Conservation (phyloP, 2,329 filamentous ascomycete species). For the Botrytis galanthina region DNA sequence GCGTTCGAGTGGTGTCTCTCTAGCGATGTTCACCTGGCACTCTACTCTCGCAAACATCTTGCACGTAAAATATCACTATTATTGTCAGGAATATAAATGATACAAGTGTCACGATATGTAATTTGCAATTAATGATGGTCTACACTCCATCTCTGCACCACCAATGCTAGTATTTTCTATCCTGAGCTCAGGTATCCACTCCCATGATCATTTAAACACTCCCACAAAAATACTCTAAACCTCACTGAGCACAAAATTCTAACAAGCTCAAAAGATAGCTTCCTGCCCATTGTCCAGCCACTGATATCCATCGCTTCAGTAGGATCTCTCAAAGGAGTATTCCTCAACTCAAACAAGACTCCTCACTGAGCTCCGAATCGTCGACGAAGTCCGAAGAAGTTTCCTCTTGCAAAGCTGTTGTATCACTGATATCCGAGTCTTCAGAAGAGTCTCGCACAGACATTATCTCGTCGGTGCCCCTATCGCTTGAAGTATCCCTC, state of each 20-base stretch:
- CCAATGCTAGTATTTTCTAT: background rate
- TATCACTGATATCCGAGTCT: background rate
- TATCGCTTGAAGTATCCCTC: background rate
- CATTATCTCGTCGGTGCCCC: background rate
- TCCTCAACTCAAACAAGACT: background rate
- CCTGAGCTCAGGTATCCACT: background rate
- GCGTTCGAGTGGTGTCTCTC: rapidly evolving
- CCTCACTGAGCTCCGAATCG: background rate
- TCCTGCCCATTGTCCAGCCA: background rate
- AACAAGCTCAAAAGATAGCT: background rate
- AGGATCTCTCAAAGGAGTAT: background rate
- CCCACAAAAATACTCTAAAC: too few relatives aligned
- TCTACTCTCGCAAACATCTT: background rate
- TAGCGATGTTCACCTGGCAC: background rate
- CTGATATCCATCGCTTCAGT: background rate
- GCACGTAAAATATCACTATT: background rate
- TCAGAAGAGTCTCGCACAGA: background rate
- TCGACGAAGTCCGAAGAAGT: background rate
- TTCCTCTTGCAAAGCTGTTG: background rate
- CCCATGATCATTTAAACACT: background rate
- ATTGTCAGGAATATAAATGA: background rate
- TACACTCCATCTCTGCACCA: background rate
- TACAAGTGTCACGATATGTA: rapidly evolving
- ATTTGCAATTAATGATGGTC: background rate
- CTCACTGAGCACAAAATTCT: background rate